phyloP scores from a whole-genome alignment of 179 eudicot genomes.

The Drosera spatulata region DNA sequence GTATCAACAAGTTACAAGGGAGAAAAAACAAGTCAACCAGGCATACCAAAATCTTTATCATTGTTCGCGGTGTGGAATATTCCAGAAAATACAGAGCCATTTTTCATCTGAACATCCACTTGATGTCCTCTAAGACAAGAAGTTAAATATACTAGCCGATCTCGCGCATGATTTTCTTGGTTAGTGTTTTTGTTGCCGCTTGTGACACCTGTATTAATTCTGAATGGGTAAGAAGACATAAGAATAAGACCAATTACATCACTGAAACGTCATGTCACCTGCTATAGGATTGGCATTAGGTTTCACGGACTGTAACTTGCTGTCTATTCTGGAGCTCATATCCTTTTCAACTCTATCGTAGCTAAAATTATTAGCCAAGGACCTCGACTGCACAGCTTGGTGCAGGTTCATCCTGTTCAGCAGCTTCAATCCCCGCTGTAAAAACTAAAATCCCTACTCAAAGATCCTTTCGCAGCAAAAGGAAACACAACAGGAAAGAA shows the following conservation, averaged over 20 bases:
- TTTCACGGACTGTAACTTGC: conserved; percentile 53
- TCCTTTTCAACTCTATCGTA: conserved; percentile 59
- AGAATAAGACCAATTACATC: neutral
- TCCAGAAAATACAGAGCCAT: conserved; percentile 76
- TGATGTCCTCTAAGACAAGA: conserved; percentile 85
- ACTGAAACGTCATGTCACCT: conserved; percentile 26
- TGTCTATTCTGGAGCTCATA: conserved; percentile 35
- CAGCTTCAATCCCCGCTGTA: conserved; percentile 2
- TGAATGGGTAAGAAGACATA: conserved; percentile 3
- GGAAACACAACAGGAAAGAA: neutral
- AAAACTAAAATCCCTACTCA: neutral
- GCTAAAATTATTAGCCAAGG: conserved; percentile 62
- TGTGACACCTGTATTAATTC: conserved; percentile 23
- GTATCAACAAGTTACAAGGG: neutral
- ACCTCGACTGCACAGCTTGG: conserved; percentile 50
- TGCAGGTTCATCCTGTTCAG: conserved; percentile 46
- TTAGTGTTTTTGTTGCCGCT: conserved; percentile 30
- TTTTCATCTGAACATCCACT: conserved; percentile 88
- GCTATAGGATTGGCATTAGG: conserved; percentile 28
- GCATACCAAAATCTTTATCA: conserved; percentile 76
- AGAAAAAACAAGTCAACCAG: neutral
- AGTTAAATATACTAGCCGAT: conserved; percentile 60
- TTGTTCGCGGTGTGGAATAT: conserved; percentile 74
- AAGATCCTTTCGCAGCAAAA: neutral
- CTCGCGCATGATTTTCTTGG: conserved; percentile 42